Evolutionary conservation across 2,329 filamentous ascomycete genomes (phyloP), one percentile per base, ranked within the genome.

Genomic region (Apiospora saccharicola): DNA sequence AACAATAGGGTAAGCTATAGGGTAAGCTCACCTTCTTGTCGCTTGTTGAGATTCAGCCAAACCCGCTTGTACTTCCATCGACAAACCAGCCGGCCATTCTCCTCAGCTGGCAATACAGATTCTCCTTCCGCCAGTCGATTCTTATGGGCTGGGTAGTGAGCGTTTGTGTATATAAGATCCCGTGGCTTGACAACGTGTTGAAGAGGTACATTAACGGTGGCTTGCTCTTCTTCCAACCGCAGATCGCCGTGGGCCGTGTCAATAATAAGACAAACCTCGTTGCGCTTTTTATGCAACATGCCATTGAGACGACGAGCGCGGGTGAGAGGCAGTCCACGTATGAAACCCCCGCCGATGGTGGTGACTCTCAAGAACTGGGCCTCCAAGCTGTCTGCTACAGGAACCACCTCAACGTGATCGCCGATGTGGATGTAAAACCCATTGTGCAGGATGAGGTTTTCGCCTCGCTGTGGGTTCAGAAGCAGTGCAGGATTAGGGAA

Each of bases 41-140:
- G 13, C 8, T 34, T 4, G 1, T 30, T 16, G 26, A 8, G 5
- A 37, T 16, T 24, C 5, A 34, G n/a, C 68, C 68, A 70, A 4
- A 57, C 24, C 4, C 46, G 68, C 12, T 30, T 14, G 47, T 37
- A 19, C 22, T 57, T 41, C 81, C 82, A 83, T 30, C 82, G 79
- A 67, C 82, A 84, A 68, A 82, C 75, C 30, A 84, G 73, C 16
- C 78, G 75, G 1, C 77, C 81, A 13, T 79, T 77, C 22, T 75
- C 74, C 68, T 82, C 79, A 13, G n/a, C 34, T n/a, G n/a, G 6
- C 12, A 22, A 19, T 22, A 22, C 14, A 16, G 22, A n/a, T 1
- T 49, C 3, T 1, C 8, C 19, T n/a, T 22, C n/a, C 44, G 26
- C n/a, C 47, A 37, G 14, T 5, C 16, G 16, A 30, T 43, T 57